These are phyloP conservation scores for Grosmannia clavigera DNA, from an alignment of 2,329 filamentous ascomycete genomes.

Conservation along the genomic window DNA sequence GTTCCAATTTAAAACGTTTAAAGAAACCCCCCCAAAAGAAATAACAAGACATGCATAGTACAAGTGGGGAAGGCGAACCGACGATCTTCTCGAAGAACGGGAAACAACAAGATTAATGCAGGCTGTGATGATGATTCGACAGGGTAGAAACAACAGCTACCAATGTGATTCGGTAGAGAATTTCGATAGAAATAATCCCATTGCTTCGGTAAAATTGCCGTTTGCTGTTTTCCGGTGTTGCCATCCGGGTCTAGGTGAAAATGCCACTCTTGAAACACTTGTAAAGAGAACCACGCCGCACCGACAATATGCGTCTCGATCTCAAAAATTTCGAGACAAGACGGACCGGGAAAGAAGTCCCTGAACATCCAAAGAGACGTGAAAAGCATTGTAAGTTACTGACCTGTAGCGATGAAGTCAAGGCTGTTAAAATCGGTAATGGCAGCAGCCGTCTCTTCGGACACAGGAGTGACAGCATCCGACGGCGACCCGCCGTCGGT, in stretches of 20 bases:
- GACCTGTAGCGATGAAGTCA: slow-evolving; percentile 38
- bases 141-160: neutral
- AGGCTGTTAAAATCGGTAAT: slow-evolving; percentile 34
- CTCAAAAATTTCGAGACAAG: neutral
- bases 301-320: neutral
- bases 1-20: slow-evolving; percentile 20
- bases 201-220: neutral
- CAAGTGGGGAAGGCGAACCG: neutral
- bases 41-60: neutral
- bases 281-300: neutral
- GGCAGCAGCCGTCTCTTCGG: slow-evolving; percentile 26
- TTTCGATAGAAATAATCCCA: neutral
- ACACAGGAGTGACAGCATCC: slow-evolving; percentile 11
- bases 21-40: neutral
- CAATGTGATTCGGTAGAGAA: neutral
- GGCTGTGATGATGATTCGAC: neutral
- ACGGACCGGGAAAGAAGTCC: neutral
- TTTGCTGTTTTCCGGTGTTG: neutral
- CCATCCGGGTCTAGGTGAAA: neutral
- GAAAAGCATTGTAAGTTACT: slow-evolving; percentile 27
- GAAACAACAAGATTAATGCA: neutral
- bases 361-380: neutral
- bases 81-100: slow-evolving; percentile 11
- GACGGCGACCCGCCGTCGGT: slow-evolving; percentile 14
- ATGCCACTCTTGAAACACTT: neutral